Percentiles rank a stretch among this genome's conserved stretches.
These are phyloP conservation scores for Penicillium macrosclerotiorum DNA, from an alignment of 495 filamentous ascomycete genomes.

Conservation along the genomic window DNA sequence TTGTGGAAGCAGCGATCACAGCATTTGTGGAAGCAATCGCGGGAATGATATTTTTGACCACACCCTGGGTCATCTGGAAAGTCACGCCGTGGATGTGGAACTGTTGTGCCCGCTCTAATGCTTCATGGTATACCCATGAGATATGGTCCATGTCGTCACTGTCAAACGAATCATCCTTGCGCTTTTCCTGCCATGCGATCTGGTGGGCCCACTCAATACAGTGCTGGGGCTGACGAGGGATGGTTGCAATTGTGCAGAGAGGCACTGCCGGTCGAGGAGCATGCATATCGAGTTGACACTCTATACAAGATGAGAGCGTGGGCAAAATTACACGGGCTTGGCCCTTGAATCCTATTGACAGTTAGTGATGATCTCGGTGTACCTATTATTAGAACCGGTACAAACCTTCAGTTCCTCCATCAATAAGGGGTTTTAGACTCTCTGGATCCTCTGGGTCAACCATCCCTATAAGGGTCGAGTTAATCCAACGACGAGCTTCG, in stretches of 20 bases:
- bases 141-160: slow-evolving; percentile 97
- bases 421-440: slow-evolving; percentile 85
- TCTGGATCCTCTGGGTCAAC: slow-evolving; percentile 77
- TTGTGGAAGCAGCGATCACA: slow-evolving; percentile 90
- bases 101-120: slow-evolving; percentile 73
- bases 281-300: slow-evolving; percentile 98
- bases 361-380: too few relatives aligned
- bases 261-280: slow-evolving; percentile 91
- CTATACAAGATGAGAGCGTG: slow-evolving; percentile 90
- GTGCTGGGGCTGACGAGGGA: slow-evolving; percentile 95
- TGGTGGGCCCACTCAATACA: slow-evolving; percentile 99
- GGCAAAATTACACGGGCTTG: slow-evolving; percentile 92
- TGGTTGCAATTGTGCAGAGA: slow-evolving; percentile 93
- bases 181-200: slow-evolving; percentile 66
- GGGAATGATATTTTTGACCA: slow-evolving; percentile 99
- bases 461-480: slow-evolving; percentile 87
- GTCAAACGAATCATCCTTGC: slow-evolving; percentile 67
- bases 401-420: slow-evolving; percentile 91
- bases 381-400: too few relatives aligned
- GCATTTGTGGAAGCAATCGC: slow-evolving; percentile 98
- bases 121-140: slow-evolving; percentile 90
- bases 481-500: slow-evolving; percentile 97
- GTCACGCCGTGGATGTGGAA: slow-evolving; percentile 93
- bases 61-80: slow-evolving; percentile 95
- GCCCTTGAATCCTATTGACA: slow-evolving; percentile 89